Evolutionary conservation across 371 early-diverging fungal genomes (phyloP), one percentile per base, ranked within the genome.

Genomic region (Pancytospora philotis): DNA sequence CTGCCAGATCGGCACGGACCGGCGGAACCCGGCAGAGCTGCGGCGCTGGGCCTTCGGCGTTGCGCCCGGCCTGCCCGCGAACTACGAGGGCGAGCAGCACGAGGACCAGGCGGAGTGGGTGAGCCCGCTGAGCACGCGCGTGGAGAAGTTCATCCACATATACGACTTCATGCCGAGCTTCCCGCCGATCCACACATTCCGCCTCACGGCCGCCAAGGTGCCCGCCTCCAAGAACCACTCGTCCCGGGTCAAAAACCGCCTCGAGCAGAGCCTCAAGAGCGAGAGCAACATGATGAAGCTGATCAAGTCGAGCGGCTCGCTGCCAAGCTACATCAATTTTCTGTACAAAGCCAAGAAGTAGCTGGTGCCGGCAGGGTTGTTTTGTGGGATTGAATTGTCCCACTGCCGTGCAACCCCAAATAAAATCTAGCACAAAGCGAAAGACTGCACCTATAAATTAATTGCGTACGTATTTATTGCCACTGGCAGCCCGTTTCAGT

Each of bases 111-210:
- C 6, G 22, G 66, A 65, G 34, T 65, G 66, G 66, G 45, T 16
- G 6, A 65, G 66, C 32, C 31, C 66, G n/a, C 28, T 78, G 31
- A 63, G 68, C 34, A 53, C 71, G 13, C 55, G 66, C 31, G 62
- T 68, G 37, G 80, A 80, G 22, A 68, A 68, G 50, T 74, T 73
- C 30, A 68, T 77, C 16, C 76, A 80, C 52, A 78, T 76, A 51
- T 79, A 80, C 52, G 81, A 80, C 8, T 80, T 79, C 55, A 71
- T 80, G 65, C 81, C 81, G 0, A 57, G 65, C 8, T 77, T 79
- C 60, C 81, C 81, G 10, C 75, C 81, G 22, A 67, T 61, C 30
- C 81, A 80, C 64, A 79, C 81, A 2, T 80, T 76, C 57, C 74
- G 76, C 51, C 62, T 68, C 19, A 78, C 79, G 27, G 34, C 58